phyloP scores from a whole-genome alignment of 108 stramenopile species.

The Discostella stelligeroides region DNA sequence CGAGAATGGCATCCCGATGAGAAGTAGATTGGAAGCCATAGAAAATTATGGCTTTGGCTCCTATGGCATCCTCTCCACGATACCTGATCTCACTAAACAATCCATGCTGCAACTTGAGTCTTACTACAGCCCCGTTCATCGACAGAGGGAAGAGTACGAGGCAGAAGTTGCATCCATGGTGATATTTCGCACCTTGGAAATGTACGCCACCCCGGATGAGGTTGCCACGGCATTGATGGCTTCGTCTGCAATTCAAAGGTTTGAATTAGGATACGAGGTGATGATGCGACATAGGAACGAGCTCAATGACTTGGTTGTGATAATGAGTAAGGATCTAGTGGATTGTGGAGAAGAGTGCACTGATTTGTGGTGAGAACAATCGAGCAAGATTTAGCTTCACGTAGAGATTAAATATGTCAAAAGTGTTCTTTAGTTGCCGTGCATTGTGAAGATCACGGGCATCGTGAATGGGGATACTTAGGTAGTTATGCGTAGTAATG shows the following conservation, averaged over 20 bases:
- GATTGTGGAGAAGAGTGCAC: conserved; percentile 77
- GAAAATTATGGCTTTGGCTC: conserved; percentile 68
- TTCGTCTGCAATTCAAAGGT: conserved; percentile 56
- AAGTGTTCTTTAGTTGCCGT: too few species aligned
- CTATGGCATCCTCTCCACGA: conserved; percentile 45
- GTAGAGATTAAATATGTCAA: too few species aligned
- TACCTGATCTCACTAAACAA: conserved; percentile 53
- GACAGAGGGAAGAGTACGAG: conserved; percentile 59
- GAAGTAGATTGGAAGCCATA: conserved; percentile 12
- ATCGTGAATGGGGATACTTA: too few species aligned
- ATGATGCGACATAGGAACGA: conserved; percentile 55
- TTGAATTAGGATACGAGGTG: conserved; percentile 50
- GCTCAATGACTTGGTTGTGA: conserved; percentile 47
- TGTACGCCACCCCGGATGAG: conserved; percentile 38
- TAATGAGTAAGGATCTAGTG: conserved; percentile 50
- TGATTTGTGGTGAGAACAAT: conserved; percentile 66
- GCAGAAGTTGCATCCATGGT: conserved; percentile 63
- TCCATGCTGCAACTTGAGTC: conserved; percentile 44
- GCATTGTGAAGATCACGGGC: too few species aligned
- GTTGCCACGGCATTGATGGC: conserved; percentile 47
- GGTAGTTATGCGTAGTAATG: too few species aligned
- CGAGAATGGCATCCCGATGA: neutral
- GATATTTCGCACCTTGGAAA: conserved; percentile 49
- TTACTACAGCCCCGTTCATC: conserved; percentile 55
- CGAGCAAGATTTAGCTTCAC: too few species aligned